Evolutionary conservation across 2,329 filamentous ascomycete species (phyloP).

Genomic region (Lasiodiplodia citricola): DNA sequence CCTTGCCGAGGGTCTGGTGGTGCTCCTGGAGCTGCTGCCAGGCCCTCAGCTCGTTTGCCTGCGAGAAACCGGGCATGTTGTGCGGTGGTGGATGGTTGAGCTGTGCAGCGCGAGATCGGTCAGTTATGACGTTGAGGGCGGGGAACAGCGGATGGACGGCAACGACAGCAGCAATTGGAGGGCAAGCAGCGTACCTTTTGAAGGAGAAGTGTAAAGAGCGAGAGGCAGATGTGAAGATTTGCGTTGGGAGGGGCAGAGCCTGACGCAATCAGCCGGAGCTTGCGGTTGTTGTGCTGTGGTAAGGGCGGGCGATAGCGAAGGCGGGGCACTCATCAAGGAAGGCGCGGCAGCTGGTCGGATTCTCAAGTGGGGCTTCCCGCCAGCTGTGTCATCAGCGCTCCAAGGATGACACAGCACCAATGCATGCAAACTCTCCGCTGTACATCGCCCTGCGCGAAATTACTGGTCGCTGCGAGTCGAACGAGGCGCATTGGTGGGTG

Average conservation of each 20-base stretch:
- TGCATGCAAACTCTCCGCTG: not conserved
- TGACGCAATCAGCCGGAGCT: slow-evolving; percentile 16
- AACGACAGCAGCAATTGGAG: not conserved
- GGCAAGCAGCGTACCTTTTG: slow-evolving; percentile 2
- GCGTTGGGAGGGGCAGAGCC: not conserved
- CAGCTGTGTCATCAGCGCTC: slow-evolving; percentile 17
- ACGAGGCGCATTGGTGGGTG: not conserved
- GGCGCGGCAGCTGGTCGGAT: slow-evolving; percentile 16
- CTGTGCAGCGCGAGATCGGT: slow-evolving; percentile 11
- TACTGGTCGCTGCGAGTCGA: not conserved
- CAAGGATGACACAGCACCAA: slow-evolving; percentile 18
- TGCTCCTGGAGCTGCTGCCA: slow-evolving; percentile 93
- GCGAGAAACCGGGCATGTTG: slow-evolving; percentile 70
- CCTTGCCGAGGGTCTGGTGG: slow-evolving; percentile 83
- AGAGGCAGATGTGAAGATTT: not conserved
- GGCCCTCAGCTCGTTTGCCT: slow-evolving; percentile 82
- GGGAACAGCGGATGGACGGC: not conserved
- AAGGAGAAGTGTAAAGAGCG: not conserved
- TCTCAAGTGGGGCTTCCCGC: slow-evolving; percentile 10
- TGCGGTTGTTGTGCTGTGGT: slow-evolving; percentile 1
- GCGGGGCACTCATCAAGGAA: slow-evolving; percentile 7
- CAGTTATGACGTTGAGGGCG: slow-evolving; percentile 25
- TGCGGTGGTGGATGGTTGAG: slow-evolving; percentile 17
- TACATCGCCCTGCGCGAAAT: not conserved
- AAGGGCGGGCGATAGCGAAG: not conserved